Evolutionary conservation across 805 yeast genomes (phyloP), one percentile per base, ranked within the genome.

Genomic region (Candida odintsovae): DNA sequence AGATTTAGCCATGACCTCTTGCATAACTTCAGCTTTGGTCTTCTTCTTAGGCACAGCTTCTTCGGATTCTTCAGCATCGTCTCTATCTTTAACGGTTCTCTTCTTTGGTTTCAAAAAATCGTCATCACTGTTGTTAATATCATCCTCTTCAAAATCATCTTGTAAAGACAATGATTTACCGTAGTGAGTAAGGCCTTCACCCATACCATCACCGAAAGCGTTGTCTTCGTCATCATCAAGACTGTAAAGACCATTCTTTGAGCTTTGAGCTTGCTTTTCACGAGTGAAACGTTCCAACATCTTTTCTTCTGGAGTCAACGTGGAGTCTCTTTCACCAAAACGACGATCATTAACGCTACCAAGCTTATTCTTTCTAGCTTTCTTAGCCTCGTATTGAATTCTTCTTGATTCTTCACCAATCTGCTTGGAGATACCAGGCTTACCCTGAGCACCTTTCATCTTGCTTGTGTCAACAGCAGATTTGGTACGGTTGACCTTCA

Each of bases 201-300:
- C 46, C 12, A 38, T 43, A 47, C 52, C 58, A 10, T 57, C 67
- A 37, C 64, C 70, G 23, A 70, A 80, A 41, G 58, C 66, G n/a
- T 54, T 62, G 42, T 61, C 63, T 26, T 71, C 79, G 20, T 76
- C 80, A 44, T 85, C 94, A 25, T 87, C 92, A 43, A 90, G 77
- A 59, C 86, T 84, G 57, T 80, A 92, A 51, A 86, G 59, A 26
- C 81, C 77, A 38, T 73, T 69, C 54, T 75, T 82, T 20, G 76
- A 69, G n/a, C 78, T 69, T 49, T 76, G 76, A 16, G 75, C 58
- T 63, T 89, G 95, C 62, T 86, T 76, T 69, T 92, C 98, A 47
- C 83, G 80, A 4, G 97, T 87, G 70, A 89, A 94, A 70, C 99
- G 82, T 61, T 86, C 96, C 67, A 94, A 77, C 96, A 90, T 90